A percentile compares a stretch with the other conserved stretches of the same genome.
Evolutionary conservation across 2,329 filamentous ascomycete species (phyloP).

Genomic region (Sporothrix pseudoabietina): DNA sequence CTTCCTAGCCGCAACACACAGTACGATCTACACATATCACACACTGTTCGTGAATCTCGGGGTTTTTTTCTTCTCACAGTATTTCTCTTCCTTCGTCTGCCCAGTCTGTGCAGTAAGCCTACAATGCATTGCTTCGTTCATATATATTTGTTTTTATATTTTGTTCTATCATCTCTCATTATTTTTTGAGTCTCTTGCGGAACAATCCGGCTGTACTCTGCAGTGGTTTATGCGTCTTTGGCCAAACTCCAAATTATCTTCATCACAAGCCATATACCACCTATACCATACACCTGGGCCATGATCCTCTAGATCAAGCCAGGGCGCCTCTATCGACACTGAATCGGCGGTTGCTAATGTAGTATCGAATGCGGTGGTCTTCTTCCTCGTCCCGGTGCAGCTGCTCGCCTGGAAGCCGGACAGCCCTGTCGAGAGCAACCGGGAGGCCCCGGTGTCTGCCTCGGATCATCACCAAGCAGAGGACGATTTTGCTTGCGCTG

Average conservation of each 20-base stretch:
- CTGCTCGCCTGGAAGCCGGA: conserved; percentile 45
- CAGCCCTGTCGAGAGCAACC: conserved; percentile 58
- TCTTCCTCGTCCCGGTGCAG: conserved; percentile 47
- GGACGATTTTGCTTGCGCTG: conserved; percentile 54
- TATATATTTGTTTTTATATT: no score
- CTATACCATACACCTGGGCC: background rate
- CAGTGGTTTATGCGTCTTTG: no score
- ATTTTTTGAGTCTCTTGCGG: no score
- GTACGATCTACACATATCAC: background rate
- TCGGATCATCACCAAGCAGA: conserved; percentile 59
- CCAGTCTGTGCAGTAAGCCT: no score
- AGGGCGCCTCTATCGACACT: conserved; percentile 34
- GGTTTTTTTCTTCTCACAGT: no score
- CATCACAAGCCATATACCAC: no score
- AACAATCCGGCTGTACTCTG: no score
- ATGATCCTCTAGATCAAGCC: background rate
- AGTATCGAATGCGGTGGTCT: conserved; percentile 45
- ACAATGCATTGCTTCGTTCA: no score
- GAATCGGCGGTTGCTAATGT: conserved; percentile 41
- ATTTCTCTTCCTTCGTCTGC: no score
- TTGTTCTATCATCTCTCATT: no score
- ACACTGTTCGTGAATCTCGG: background rate
- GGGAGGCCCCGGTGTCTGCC: conserved; percentile 59
- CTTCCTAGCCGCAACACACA: background rate
- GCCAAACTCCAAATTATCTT: background rate